Conservation (phyloP, 1,284 basidiomycete species). For the Ceratobasidium sp. region DNA sequence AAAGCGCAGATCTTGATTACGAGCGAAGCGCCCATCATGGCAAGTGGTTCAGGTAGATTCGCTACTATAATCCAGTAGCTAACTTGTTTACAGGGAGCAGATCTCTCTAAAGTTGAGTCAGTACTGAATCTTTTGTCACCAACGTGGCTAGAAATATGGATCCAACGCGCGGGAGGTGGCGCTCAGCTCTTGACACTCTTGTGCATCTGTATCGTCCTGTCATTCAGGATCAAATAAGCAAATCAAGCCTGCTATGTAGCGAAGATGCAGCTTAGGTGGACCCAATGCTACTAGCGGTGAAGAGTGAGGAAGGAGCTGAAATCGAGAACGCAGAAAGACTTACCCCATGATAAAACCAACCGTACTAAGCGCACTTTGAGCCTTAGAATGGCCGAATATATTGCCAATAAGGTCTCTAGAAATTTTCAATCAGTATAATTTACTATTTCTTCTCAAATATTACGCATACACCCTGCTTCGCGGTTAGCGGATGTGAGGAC, state of each 20-base stretch:
- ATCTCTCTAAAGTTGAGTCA: not conserved
- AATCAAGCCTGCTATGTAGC: not conserved
- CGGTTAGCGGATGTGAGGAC: not conserved
- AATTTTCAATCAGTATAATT: too few relatives aligned
- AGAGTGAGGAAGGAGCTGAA: not conserved
- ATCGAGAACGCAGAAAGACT: not conserved
- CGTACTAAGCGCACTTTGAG: not conserved
- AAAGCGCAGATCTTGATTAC: not conserved
- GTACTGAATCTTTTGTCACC: not conserved
- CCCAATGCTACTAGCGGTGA: not conserved
- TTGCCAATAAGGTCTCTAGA: too few relatives aligned
- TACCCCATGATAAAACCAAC: not conserved
- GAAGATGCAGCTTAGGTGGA: not conserved
- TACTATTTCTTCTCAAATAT: not conserved
- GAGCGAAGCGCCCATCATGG: slow-evolving; percentile 13
- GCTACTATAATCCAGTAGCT: too few relatives aligned
- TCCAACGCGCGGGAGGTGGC: not conserved
- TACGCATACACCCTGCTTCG: not conserved
- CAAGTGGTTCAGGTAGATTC: not conserved
- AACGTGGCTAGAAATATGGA: not conserved
- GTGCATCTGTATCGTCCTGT: not conserved
- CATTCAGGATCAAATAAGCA: not conserved
- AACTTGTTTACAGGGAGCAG: not conserved
- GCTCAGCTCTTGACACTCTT: not conserved
- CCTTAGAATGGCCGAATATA: not conserved